phyloP scores from a whole-genome alignment of 75 land plant species.

The Ceratopteris richardii region DNA sequence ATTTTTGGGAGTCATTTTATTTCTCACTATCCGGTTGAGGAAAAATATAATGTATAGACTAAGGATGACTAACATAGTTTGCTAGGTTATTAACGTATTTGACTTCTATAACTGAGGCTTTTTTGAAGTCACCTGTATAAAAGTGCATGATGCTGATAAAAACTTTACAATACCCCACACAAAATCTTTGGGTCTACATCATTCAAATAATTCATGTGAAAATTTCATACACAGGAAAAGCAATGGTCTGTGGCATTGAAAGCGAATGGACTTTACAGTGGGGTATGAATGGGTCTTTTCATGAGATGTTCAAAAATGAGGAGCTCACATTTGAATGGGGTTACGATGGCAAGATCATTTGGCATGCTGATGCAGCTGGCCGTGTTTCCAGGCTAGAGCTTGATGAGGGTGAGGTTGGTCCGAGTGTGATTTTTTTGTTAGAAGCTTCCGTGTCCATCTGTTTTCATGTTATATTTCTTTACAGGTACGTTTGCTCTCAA shows the following conservation, averaged over 20 bases:
- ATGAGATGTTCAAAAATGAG: constrained; percentile 25
- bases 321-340: constrained; percentile 39
- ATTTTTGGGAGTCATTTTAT: too few relatives aligned
- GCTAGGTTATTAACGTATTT: too few relatives aligned
- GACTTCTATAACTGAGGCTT: too few relatives aligned
- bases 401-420: constrained; percentile 39
- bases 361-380: constrained; percentile 44
- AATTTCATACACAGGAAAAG: neutral
- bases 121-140: too few relatives aligned
- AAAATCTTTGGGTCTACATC: too few relatives aligned
- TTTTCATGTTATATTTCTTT: neutral
- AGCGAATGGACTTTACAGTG: constrained; percentile 36
- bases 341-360: constrained; percentile 29
- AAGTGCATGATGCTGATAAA: too few relatives aligned
- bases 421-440: neutral
- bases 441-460: too few relatives aligned
- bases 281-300: constrained; percentile 35
- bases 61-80: too few relatives aligned
- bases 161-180: too few relatives aligned
- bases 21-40: too few relatives aligned
- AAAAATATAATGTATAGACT: too few relatives aligned
- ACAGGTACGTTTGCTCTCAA: constrained; percentile 25
- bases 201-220: too few relatives aligned
- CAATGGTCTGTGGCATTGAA: constrained; percentile 22
- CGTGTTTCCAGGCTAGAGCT: constrained; percentile 29